Evolutionary conservation across 2,329 filamentous ascomycete genomes (phyloP).

Genomic region (Beauveria rudraprayagi): DNA sequence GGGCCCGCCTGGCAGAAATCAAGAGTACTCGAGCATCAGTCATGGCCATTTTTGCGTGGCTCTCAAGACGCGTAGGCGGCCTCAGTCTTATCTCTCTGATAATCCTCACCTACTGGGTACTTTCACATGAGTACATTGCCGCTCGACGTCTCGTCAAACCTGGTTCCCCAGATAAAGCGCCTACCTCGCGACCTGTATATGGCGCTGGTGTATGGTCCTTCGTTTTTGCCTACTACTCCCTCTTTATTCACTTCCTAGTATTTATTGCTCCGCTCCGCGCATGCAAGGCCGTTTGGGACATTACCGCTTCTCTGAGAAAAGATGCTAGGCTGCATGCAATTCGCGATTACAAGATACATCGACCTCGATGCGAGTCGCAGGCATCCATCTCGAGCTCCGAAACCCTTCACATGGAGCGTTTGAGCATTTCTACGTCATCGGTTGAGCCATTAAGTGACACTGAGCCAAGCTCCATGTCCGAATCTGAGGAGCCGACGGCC

Average conservation of each 20-base stretch:
- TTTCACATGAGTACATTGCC: conserved; percentile 41
- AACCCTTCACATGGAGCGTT: conserved; percentile 37
- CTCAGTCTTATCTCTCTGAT: conserved; percentile 44
- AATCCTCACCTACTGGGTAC: conserved; percentile 46
- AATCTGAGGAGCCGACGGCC: conserved; percentile 34
- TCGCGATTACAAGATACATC: conserved; percentile 37
- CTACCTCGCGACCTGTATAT: conserved; percentile 21
- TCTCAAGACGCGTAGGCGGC: conserved; percentile 44
- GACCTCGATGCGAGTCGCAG: conserved; percentile 46
- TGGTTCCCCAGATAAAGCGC: conserved; percentile 14
- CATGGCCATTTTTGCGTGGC: conserved; percentile 50
- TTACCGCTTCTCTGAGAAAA: conserved; percentile 43
- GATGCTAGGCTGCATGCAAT: conserved; percentile 36
- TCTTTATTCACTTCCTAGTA: conserved; percentile 57
- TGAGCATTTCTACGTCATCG: conserved; percentile 38
- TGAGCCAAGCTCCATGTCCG: conserved; percentile 38
- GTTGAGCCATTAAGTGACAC: conserved; percentile 44
- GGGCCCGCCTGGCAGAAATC: not conserved
- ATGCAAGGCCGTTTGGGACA: conserved; percentile 52
- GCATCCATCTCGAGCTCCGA: conserved; percentile 49
- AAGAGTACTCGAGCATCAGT: no score
- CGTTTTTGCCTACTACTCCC: conserved; percentile 55
- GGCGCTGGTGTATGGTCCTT: conserved; percentile 44
- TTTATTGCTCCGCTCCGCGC: conserved; percentile 55
- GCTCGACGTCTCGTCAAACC: conserved; percentile 24